These are phyloP conservation scores for Xerocomus cyaneibrunnescens DNA, from an alignment of 1,284 basidiomycete species.

Conservation along the genomic window DNA sequence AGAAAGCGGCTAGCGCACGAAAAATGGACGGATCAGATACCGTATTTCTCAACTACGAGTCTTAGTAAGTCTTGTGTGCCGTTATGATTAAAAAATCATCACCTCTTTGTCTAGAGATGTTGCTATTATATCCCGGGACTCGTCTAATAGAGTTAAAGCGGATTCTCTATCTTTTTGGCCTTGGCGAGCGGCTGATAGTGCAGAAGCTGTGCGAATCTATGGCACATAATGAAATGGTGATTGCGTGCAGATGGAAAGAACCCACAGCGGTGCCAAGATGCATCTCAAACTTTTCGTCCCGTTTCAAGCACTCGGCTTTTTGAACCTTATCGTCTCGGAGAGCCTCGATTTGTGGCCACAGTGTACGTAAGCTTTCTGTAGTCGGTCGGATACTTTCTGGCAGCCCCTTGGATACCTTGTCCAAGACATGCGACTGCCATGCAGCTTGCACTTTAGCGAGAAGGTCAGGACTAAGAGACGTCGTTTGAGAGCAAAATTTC, in stretches of 20 bases:
- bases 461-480: slow-evolving; percentile 57
- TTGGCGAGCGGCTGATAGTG: slow-evolving; percentile 47
- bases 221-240: slow-evolving; percentile 13
- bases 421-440: slow-evolving; percentile 65
- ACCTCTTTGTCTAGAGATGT: slow-evolving; percentile 77
- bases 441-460: slow-evolving; percentile 60
- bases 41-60: slow-evolving; percentile 66
- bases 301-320: slow-evolving; percentile 67
- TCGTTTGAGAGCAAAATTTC: slow-evolving; percentile 56
- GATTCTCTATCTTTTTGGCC: slow-evolving; percentile 44
- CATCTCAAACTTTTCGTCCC: slow-evolving; percentile 92
- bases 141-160: slow-evolving; percentile 68
- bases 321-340: slow-evolving; percentile 55
- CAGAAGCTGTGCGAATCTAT: slow-evolving; percentile 55
- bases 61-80: slow-evolving; percentile 9
- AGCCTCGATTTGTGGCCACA: slow-evolving; percentile 55
- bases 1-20: slow-evolving; percentile 81
- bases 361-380: slow-evolving; percentile 48
- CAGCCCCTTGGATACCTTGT: slow-evolving; percentile 60
- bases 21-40: slow-evolving; percentile 89
- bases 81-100: slow-evolving; percentile 15
- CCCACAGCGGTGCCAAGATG: slow-evolving; percentile 74
- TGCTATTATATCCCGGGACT: slow-evolving; percentile 74
- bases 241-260: slow-evolving; percentile 13
- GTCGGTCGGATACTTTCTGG: slow-evolving; percentile 45